Percentiles rank a stretch among this genome's conserved stretches.
These are phyloP conservation scores for Cytidiella melzeri DNA, from an alignment of 768 basidiomycete genomes.

Conservation along the genomic window DNA sequence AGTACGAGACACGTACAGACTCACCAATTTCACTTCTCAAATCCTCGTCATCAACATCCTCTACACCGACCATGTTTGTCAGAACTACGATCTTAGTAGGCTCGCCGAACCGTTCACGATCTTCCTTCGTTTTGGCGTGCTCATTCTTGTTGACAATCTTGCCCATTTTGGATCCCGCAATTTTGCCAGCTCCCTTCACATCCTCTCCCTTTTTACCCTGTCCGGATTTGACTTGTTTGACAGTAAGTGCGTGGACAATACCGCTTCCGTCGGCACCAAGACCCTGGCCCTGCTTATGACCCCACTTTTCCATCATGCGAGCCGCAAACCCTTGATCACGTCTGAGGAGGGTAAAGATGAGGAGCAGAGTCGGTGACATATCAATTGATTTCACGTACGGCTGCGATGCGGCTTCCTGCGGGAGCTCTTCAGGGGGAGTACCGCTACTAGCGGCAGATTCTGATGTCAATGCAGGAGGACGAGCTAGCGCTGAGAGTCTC, in stretches of 20 bases:
- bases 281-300: slow-evolving; percentile 91
- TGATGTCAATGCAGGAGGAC: slow-evolving; percentile 19
- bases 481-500: slow-evolving; percentile 53
- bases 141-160: slow-evolving; percentile 89
- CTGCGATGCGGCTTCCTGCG: slow-evolving; percentile 24
- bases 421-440: slow-evolving; percentile 9
- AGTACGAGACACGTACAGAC: slow-evolving; percentile 18
- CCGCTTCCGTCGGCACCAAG: slow-evolving; percentile 80
- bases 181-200: slow-evolving; percentile 33
- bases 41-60: slow-evolving; percentile 83
- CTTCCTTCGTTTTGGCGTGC: slow-evolving; percentile 71
- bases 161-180: slow-evolving; percentile 65
- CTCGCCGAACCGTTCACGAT: slow-evolving; percentile 78
- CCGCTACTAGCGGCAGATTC: slow-evolving; percentile 22
- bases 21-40: slow-evolving; percentile 82
- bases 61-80: slow-evolving; percentile 81
- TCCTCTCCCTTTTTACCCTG: slow-evolving; percentile 24
- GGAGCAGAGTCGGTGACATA: background rate
- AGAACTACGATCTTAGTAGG: slow-evolving; percentile 87
- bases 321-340: slow-evolving; percentile 75
- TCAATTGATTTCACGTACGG: slow-evolving; percentile 9
- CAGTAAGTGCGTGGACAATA: slow-evolving; percentile 82
- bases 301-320: slow-evolving; percentile 93
- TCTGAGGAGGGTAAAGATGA: slow-evolving; percentile 20
- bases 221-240: slow-evolving; percentile 54